Evolutionary conservation across 768 basidiomycete genomes (phyloP), one percentile per base, ranked within the genome.

Genomic region (Dioszegia hungarica): DNA sequence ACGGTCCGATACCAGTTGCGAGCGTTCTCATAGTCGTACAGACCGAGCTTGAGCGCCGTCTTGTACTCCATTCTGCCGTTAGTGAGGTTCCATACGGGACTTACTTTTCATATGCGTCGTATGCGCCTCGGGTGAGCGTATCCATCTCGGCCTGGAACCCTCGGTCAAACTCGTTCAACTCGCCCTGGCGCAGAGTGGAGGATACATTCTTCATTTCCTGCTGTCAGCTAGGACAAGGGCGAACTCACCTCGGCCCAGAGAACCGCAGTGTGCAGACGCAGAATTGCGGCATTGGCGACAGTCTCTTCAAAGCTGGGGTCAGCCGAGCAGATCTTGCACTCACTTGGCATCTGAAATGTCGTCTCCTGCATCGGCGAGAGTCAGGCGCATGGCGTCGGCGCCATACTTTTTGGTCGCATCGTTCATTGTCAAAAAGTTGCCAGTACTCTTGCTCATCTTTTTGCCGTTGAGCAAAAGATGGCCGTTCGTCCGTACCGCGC

Each of bases 391-490:
- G 29, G 93, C 90, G 74, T 98, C 95, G 33, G 95, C 92, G 57
- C 95, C 95, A 70, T 94, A 98, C 81, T 98, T 98, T 77, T 85
- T 81, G 57, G 94, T 84, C 0, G 88, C 83, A 71, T 99, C 88
- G 53, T 84, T 79, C 75, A 98, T 79, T 0, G 94, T 99, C 80
- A 98, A 79, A 55, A 86, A 89, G 77, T 99, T 99, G 11, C 95
- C 95, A 41, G 87, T 92, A 75, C 87, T 89, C 82, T 98, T 99
- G 37, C 85, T 86, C 95, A 99, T 99, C 81, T 98, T 99, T 81
- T 92, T 87, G 19, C 94, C 93, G 76, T 99, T 98, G 75, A 99
- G 76, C 86, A 91, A 86, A 80, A 99, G 77, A 73, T 98, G 94
- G 0, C 95, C 95, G 71, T 99, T 99, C 43, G 89, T 86, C 24